Evolutionary conservation across 2,329 filamentous ascomycete species (phyloP).

Genomic region (Microdochium trichocladiopsis): DNA sequence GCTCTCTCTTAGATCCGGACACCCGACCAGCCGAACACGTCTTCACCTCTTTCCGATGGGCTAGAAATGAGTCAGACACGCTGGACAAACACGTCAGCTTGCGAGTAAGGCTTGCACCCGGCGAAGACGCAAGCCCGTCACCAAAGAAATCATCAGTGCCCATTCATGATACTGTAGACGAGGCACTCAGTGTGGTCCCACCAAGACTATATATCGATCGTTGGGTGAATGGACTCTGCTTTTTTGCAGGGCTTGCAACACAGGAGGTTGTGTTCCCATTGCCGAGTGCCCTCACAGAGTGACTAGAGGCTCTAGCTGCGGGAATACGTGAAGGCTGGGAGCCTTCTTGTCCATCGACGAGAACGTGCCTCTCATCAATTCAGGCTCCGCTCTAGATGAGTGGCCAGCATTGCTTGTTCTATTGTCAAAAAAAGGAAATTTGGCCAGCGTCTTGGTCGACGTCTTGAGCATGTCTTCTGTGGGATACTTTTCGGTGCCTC

Average conservation of each 20-base stretch:
- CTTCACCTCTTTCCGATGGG: background rate
- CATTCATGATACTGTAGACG: too few species aligned
- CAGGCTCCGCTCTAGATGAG: too few species aligned
- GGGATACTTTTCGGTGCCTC: too few species aligned
- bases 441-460: too few species aligned
- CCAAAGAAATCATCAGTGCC: background rate
- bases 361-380: too few species aligned
- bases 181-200: background rate
- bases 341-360: too few species aligned
- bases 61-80: background rate
- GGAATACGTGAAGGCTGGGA: too few species aligned
- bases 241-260: conserved; percentile 7
- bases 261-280: conserved; percentile 17
- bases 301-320: background rate
- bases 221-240: conserved; percentile 20
- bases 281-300: conserved; percentile 13
- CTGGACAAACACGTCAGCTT: background rate
- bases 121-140: background rate
- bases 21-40: too few species aligned
- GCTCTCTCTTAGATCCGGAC: too few species aligned
- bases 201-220: conserved; percentile 17
- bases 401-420: too few species aligned
- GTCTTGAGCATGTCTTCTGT: too few species aligned
- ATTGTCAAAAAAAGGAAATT: too few species aligned
- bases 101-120: background rate